phyloP scores from a whole-genome alignment of 768 basidiomycete genomes.

The Pulveroboletus sp. region DNA sequence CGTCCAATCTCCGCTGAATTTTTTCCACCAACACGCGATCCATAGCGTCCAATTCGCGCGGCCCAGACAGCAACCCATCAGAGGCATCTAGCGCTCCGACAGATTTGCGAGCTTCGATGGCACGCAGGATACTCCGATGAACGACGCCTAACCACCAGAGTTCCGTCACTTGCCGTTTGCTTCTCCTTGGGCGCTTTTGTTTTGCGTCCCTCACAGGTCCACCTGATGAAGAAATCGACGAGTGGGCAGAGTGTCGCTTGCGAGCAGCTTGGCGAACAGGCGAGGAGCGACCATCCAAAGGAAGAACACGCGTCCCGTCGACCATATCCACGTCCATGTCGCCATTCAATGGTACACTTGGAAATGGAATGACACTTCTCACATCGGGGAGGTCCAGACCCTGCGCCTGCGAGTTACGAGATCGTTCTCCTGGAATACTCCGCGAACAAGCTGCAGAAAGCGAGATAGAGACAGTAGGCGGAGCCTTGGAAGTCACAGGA shows the following conservation, averaged over 20 bases:
- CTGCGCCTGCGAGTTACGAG: constrained; percentile 2
- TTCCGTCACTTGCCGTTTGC: constrained; percentile 31
- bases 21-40: constrained; percentile 33
- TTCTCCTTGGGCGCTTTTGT: constrained; percentile 33
- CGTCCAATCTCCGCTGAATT: constrained; percentile 31
- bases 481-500: constrained; percentile 30
- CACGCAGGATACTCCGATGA: constrained; percentile 33
- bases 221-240: constrained; percentile 23
- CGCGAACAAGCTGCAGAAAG: constrained; percentile 34
- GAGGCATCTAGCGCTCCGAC: constrained; percentile 1
- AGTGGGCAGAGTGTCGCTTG: constrained; percentile 35
- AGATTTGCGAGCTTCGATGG: constrained; percentile 18
- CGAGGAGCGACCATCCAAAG: neutral
- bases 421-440: neutral
- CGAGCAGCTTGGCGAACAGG: constrained; percentile 13
- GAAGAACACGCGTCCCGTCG: constrained; percentile 21
- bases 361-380: constrained; percentile 36
- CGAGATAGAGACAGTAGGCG: constrained; percentile 38
- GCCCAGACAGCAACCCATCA: neutral
- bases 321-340: constrained; percentile 26
- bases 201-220: constrained; percentile 13
- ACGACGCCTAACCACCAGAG: constrained; percentile 36
- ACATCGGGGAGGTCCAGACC: constrained; percentile 27
- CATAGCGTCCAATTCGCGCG: constrained; percentile 22
- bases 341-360: constrained; percentile 26